Evolutionary conservation across 176 grass and related monocot species (phyloP).

Genomic region (Ensete ventricosum): DNA sequence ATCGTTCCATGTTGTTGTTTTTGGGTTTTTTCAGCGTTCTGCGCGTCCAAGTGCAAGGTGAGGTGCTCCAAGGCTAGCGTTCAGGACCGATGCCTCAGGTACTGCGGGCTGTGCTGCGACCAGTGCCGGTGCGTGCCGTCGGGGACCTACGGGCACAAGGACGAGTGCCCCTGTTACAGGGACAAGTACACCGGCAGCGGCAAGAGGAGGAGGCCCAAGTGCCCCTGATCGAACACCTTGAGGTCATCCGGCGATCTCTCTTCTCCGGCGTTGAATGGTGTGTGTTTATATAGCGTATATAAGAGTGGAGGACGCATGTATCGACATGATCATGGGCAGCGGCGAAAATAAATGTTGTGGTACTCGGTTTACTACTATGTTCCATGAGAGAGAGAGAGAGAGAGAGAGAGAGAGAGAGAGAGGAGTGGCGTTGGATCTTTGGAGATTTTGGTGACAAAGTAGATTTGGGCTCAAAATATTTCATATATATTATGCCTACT

Average conservation of each 20-base stretch:
- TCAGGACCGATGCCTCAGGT: constrained; percentile 79
- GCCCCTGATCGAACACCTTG: constrained; percentile 37
- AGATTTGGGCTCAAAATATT: too few species aligned
- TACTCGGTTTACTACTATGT: too few species aligned
- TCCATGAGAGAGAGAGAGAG: too few species aligned
- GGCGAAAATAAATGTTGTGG: too few species aligned
- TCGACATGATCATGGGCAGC: too few species aligned
- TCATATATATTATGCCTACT: too few species aligned
- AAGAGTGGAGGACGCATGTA: background rate
- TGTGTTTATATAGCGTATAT: background rate
- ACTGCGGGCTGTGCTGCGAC: constrained; percentile 79
- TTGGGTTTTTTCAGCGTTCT: constrained; percentile 33
- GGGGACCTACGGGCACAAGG: constrained; percentile 73
- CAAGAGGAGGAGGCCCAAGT: constrained; percentile 58
- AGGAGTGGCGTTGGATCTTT: too few species aligned
- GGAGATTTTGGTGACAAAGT: too few species aligned
- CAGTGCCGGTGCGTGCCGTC: constrained; percentile 76
- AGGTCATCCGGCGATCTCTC: background rate
- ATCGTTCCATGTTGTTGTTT: background rate
- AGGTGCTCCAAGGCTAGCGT: constrained; percentile 85
- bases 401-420: too few species aligned
- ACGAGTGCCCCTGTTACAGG: constrained; percentile 95
- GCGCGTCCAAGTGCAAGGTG: constrained; percentile 61
- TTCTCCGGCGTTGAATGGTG: background rate
- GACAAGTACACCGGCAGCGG: constrained; percentile 72